Percentiles rank a stretch among this genome's conserved stretches.
Evolutionary conservation across 495 filamentous ascomycete genomes (phyloP).

Genomic region (Penicillium canescens): DNA sequence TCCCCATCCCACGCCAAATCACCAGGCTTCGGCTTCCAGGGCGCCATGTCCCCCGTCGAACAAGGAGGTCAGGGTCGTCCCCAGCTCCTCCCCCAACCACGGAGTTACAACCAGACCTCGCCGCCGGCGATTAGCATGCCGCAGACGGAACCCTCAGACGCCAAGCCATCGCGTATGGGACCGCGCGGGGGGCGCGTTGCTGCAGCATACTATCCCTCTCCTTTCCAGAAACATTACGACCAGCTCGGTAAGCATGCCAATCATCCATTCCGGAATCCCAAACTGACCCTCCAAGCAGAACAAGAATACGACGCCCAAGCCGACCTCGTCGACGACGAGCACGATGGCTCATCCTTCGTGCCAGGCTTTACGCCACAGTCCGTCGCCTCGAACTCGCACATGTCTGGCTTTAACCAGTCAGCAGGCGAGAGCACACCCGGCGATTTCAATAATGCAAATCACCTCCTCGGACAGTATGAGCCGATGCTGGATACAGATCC

Average conservation of each 20-base stretch:
- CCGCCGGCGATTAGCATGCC: constrained; percentile 43
- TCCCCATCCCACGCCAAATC: constrained; percentile 74
- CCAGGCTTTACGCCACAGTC: constrained; percentile 52
- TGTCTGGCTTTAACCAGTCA: constrained; percentile 41
- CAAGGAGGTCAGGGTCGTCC: constrained; percentile 62
- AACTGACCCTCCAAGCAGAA: constrained; percentile 59
- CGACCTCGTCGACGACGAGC: constrained; percentile 88
- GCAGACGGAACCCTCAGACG: constrained; percentile 38
- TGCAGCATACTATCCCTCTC: constrained; percentile 74
- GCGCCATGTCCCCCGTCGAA: constrained; percentile 65
- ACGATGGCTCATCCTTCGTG: constrained; percentile 71
- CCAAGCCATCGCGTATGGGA: constrained; percentile 32
- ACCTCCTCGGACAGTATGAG: constrained; percentile 74
- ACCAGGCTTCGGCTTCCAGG: constrained; percentile 68
- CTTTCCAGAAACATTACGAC: constrained; percentile 92
- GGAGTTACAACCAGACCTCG: constrained; percentile 40
- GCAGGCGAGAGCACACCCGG: constrained; percentile 35
- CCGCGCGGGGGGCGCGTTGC: constrained; percentile 38
- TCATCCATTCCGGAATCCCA: background rate
- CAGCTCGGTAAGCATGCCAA: constrained; percentile 81
- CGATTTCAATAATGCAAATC: constrained; percentile 58
- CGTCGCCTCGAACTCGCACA: constrained; percentile 42
- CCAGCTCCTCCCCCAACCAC: constrained; percentile 46
- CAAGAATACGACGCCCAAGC: constrained; percentile 98
- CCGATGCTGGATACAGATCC: constrained; percentile 86